Evolutionary conservation across 2,329 filamentous ascomycete species (phyloP).

Genomic region (Chaetomiaceae sp.): DNA sequence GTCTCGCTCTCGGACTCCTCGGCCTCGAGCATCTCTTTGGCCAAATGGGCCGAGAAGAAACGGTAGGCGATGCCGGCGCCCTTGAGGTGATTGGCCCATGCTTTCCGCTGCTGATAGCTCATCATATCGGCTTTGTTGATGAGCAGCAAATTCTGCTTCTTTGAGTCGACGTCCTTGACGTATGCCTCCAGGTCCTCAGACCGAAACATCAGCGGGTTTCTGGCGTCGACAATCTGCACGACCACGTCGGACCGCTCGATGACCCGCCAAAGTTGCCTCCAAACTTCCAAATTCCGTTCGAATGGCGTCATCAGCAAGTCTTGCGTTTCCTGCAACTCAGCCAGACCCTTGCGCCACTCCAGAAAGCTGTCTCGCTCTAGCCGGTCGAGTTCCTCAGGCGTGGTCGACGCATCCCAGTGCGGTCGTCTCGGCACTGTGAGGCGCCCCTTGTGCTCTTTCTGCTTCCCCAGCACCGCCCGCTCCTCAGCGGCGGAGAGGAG

Average conservation of each 20-base stretch:
- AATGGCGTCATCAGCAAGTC: constrained; percentile 97
- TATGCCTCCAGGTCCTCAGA: constrained; percentile 91
- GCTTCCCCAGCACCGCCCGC: constrained; percentile 68
- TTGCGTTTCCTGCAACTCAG: constrained; percentile 87
- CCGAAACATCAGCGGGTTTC: constrained; percentile 89
- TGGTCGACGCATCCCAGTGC: constrained; percentile 80
- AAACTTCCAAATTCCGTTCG: constrained; percentile 94
- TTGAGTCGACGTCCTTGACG: constrained; percentile 82
- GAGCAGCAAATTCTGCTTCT: constrained; percentile 84
- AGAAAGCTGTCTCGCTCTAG: constrained; percentile 76
- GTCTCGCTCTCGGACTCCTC: constrained; percentile 35
- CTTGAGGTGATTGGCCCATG: constrained; percentile 84
- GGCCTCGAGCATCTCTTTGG: constrained; percentile 81
- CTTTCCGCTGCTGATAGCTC: constrained; percentile 72
- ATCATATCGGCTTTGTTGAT: constrained; percentile 99
- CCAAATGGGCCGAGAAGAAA: constrained; percentile 92
- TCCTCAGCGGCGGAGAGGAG: constrained; percentile 82
- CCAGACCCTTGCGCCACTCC: constrained; percentile 82
- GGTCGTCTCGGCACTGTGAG: constrained; percentile 88
- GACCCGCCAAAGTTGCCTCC: constrained; percentile 96
- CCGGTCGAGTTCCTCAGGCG: constrained; percentile 71
- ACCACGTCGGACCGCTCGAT: constrained; percentile 94
- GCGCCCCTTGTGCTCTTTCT: constrained; percentile 69
- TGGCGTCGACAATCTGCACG: constrained; percentile 96
- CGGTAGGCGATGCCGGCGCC: constrained; percentile 77